A percentile compares a stretch with the other conserved stretches of the same genome.
Evolutionary conservation across 305 asterid species (phyloP).

Genomic region (Andrographis paniculata): DNA sequence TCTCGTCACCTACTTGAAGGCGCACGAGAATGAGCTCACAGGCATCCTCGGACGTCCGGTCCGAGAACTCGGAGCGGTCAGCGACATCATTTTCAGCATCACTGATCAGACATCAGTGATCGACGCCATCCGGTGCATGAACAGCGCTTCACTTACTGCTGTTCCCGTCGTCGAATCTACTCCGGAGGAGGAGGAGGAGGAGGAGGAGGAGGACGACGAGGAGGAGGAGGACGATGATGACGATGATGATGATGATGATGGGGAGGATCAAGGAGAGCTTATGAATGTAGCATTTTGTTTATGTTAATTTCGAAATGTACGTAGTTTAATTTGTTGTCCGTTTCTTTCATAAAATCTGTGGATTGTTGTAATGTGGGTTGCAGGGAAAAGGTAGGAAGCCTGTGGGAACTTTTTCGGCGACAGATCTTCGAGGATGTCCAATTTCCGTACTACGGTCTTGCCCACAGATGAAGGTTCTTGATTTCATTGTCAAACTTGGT

Average conservation of each 20-base stretch:
- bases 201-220: constrained; percentile 25
- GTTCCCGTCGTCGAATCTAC: constrained; percentile 52
- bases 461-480: constrained; percentile 35
- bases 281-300: constrained; percentile 44
- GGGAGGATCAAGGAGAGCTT: constrained; percentile 48
- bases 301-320: too few relatives aligned
- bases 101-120: constrained; percentile 41
- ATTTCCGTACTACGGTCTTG: constrained; percentile 37
- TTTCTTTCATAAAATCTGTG: not conserved
- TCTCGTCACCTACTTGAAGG: constrained; percentile 47
- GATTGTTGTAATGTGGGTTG: too few relatives aligned
- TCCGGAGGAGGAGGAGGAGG: constrained; percentile 20
- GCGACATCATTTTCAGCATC: constrained; percentile 46
- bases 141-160: constrained; percentile 51
- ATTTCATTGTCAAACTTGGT: constrained; percentile 42
- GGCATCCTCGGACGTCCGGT: constrained; percentile 31
- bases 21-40: constrained; percentile 34
- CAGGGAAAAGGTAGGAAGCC: constrained; percentile 60
- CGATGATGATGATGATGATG: not conserved
- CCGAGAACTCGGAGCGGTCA: constrained; percentile 35
- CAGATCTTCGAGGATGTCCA: constrained; percentile 68
- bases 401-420: constrained; percentile 66
- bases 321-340: not conserved
- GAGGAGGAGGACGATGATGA: constrained; percentile 25
- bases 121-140: constrained; percentile 64